Evolutionary conservation across 2,329 filamentous ascomycete species (phyloP).

Genomic region (Penicillium decumbens): DNA sequence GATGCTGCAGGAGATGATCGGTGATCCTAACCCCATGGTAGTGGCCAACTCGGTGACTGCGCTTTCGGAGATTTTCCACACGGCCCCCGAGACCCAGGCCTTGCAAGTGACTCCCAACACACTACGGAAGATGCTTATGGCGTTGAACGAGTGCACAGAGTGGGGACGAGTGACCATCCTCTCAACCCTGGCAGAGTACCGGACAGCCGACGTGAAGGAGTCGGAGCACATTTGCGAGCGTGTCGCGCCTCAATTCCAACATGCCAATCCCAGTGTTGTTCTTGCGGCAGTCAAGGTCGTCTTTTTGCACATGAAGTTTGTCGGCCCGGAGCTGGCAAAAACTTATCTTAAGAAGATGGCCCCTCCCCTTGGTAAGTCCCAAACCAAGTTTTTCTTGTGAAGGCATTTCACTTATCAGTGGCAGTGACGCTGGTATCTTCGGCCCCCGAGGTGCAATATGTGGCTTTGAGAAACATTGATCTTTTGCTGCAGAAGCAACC

Average conservation of each 20-base stretch:
- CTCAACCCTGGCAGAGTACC: conserved; percentile 83
- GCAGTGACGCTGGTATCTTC: conserved; percentile 91
- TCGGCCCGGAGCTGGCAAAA: conserved; percentile 71
- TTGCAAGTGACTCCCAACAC: conserved; percentile 75
- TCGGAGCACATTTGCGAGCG: conserved; percentile 97
- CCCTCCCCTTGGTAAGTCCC: conserved; percentile 72
- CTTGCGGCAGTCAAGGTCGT: conserved; percentile 97
- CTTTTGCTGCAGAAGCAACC: conserved; percentile 92
- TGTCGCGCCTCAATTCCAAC: conserved; percentile 94
- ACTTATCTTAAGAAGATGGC: conserved; percentile 99
- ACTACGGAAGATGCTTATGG: conserved; percentile 93
- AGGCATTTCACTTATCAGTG: conserved; percentile 23
- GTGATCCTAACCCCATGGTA: conserved; percentile 97
- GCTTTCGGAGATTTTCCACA: conserved; percentile 83
- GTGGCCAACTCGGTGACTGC: conserved; percentile 96
- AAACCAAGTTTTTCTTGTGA: neutral
- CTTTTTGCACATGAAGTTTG: conserved; percentile 87
- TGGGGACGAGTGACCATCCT: conserved; percentile 96
- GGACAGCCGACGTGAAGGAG: conserved; percentile 82
- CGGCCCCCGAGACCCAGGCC: conserved; percentile 83
- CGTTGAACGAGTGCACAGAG: conserved; percentile 95
- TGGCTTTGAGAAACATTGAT: conserved; percentile 93
- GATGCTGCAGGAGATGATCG: conserved; percentile 88
- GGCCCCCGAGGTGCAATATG: conserved; percentile 94
- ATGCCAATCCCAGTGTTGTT: conserved; percentile 95